phyloP scores from a whole-genome alignment of 805 yeast species.

The Pichia insulana region DNA sequence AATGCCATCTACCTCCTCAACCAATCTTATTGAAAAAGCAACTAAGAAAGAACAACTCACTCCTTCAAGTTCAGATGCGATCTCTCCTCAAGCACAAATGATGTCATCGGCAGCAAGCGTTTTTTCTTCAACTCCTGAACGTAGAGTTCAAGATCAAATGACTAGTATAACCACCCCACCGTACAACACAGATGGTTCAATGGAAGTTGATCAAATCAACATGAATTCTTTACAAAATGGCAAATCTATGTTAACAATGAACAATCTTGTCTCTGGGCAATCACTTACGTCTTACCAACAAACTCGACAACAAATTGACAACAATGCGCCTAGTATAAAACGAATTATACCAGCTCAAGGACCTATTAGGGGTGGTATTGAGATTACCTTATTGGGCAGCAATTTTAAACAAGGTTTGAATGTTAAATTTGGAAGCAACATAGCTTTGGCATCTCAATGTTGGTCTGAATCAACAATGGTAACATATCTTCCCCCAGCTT shows the following conservation, averaged over 20 bases:
- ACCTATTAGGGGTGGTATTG: slow-evolving; percentile 93
- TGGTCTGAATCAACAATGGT: slow-evolving; percentile 95
- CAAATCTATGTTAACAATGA: too few species aligned
- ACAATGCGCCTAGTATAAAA: slow-evolving; percentile 51
- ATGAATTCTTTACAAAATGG: neutral
- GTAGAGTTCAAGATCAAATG: slow-evolving; percentile 7
- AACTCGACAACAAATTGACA: neutral
- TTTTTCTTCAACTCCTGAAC: slow-evolving; percentile 27
- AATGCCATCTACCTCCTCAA: neutral
- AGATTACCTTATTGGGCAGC: slow-evolving; percentile 81
- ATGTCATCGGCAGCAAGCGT: slow-evolving; percentile 26
- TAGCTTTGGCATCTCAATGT: slow-evolving; percentile 80
- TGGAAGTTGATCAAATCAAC: neutral
- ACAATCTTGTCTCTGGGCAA: too few species aligned
- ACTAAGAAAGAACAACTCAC: slow-evolving; percentile 24
- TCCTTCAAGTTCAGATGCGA: slow-evolving; percentile 25
- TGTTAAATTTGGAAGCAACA: slow-evolving; percentile 79
- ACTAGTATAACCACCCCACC: neutral
- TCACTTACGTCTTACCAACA: neutral
- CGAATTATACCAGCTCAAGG: slow-evolving; percentile 94
- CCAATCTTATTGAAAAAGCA: slow-evolving; percentile 3
- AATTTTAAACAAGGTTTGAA: slow-evolving; percentile 76
- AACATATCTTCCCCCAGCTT: slow-evolving; percentile 87
- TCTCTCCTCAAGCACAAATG: slow-evolving; percentile 25
- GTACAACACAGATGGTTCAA: neutral